phyloP scores from a whole-genome alignment of 179 eudicot species.

The Nepenthes alata region DNA sequence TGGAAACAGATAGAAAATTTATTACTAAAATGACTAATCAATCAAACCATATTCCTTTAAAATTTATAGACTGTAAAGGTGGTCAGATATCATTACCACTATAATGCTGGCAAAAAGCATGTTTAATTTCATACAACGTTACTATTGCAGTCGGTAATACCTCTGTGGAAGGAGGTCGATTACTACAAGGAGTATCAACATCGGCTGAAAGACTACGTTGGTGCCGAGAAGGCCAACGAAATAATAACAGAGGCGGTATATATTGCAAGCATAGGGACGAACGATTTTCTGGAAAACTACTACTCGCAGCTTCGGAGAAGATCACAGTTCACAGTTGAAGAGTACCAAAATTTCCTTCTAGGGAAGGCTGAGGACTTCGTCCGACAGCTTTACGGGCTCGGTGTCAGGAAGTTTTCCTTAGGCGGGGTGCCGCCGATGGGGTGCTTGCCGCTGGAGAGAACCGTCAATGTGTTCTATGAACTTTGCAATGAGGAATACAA shows the following conservation, averaged over 20 bases:
- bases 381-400: constrained; percentile 26
- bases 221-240: constrained; percentile 29
- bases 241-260: constrained; percentile 39
- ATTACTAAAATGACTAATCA: too few relatives aligned
- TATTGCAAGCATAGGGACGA: constrained; percentile 56
- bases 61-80: too few relatives aligned
- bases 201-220: constrained; percentile 29
- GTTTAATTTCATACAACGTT: too few relatives aligned
- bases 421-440: constrained; percentile 63
- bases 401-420: constrained; percentile 51
- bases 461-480: constrained; percentile 22
- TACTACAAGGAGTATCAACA: constrained; percentile 55
- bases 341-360: constrained; percentile 38
- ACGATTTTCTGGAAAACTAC: constrained; percentile 70
- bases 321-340: constrained; percentile 23
- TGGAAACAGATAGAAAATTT: too few relatives aligned
- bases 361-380: constrained; percentile 30
- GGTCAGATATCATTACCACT: too few relatives aligned
- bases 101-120: too few relatives aligned
- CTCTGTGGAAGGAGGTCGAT: constrained; percentile 59
- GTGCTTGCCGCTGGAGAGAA: constrained; percentile 64
- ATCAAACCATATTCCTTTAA: too few relatives aligned
- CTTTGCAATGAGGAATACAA: constrained; percentile 48
- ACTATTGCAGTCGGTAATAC: constrained; percentile 46
- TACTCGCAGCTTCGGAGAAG: constrained; percentile 27